phyloP scores from a whole-genome alignment of 306 rosid genomes.

The Dalbergia oliveri region DNA sequence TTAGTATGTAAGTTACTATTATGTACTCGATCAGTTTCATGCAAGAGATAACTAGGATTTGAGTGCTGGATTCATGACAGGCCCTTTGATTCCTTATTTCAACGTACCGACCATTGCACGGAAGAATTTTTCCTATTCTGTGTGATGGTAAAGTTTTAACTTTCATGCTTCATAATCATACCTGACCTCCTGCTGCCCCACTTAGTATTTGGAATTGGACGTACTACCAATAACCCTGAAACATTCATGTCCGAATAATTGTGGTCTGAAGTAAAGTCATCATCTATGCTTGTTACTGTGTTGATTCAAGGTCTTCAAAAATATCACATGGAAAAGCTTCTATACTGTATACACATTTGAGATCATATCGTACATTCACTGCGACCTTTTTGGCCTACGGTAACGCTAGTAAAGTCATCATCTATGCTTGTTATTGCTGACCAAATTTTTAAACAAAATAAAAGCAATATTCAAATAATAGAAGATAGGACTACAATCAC shows the following conservation, averaged over 20 bases:
- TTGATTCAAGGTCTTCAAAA: no score
- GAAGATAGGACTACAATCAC: no score
- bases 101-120: not conserved
- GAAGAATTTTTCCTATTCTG: constrained; percentile 1
- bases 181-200: not conserved
- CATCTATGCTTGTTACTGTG: not conserved
- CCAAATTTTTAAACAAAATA: no score
- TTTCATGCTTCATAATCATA: constrained; percentile 10
- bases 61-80: not conserved
- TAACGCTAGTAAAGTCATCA: no score
- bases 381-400: no score
- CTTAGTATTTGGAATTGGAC: not conserved
- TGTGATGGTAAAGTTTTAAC: not conserved
- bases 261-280: not conserved
- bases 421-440: no score
- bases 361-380: no score
- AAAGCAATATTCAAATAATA: no score
- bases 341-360: not conserved
- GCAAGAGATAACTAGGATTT: not conserved
- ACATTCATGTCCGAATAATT: constrained; percentile 6
- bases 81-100: not conserved
- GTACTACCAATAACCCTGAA: constrained; percentile 2
- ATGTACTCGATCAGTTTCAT: not conserved
- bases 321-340: not conserved
- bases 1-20: not conserved